Conservation (phyloP, 768 basidiomycete genomes). For the Suillus ampliporus region DNA sequence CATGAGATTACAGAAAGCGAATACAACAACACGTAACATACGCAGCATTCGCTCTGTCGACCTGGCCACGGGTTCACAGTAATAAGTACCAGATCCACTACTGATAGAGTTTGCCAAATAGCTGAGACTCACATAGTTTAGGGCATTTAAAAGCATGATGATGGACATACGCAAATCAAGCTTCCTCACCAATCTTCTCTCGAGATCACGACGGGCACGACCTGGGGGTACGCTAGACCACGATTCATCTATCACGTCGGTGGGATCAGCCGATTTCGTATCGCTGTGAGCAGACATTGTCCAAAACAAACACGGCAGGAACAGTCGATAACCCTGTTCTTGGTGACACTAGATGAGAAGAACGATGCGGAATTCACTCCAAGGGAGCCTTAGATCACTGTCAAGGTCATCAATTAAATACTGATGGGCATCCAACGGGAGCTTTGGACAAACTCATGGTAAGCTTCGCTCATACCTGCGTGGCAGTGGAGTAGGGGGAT, state of each 20-base stretch:
- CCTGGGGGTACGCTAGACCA: background rate
- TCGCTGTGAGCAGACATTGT: background rate
- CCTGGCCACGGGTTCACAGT: conserved; percentile 40
- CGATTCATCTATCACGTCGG: too few relatives aligned
- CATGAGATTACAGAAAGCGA: background rate
- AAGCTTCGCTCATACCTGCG: too few relatives aligned
- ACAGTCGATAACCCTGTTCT: background rate
- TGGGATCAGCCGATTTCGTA: background rate
- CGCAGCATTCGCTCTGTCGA: conserved; percentile 70
- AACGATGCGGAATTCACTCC: background rate
- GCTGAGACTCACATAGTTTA: conserved; percentile 25
- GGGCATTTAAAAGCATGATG: conserved; percentile 26
- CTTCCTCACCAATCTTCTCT: conserved; percentile 7
- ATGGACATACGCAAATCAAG: conserved; percentile 22
- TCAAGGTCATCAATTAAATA: background rate
- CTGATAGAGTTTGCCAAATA: background rate
- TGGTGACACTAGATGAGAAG: background rate
- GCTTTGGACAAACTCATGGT: too few relatives aligned
- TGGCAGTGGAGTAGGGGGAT: too few relatives aligned
- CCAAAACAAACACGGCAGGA: background rate
- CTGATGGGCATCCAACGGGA: background rate
- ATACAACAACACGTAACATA: conserved; percentile 32
- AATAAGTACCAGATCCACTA: background rate
- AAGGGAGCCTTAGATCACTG: background rate
- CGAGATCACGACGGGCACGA: background rate